Percentiles rank a stretch among this genome's conserved stretches.
Evolutionary conservation across 176 grass and related monocot genomes (phyloP).

Genomic region (Phyllostachys edulis): DNA sequence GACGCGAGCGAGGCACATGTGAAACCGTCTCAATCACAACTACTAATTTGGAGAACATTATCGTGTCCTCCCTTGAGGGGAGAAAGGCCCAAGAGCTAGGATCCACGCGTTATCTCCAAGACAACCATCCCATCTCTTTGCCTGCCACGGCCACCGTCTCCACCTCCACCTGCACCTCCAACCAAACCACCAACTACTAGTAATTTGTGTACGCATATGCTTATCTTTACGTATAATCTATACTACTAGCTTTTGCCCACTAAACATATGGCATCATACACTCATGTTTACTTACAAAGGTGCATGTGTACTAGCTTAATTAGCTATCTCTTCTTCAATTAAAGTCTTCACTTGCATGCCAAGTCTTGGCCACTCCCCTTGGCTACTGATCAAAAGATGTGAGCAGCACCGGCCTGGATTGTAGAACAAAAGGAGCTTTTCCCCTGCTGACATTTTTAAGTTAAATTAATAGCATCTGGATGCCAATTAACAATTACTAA

Average conservation of each 20-base stretch:
- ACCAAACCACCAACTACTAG: conserved; percentile 6
- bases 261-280: not conserved
- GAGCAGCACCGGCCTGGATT: not conserved
- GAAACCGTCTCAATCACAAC: conserved; percentile 34
- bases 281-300: not conserved
- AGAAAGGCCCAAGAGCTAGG: conserved; percentile 36
- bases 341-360: conserved; percentile 34
- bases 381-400: conserved; percentile 38
- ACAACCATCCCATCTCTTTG: conserved; percentile 25
- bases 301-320: not conserved
- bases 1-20: conserved; percentile 15
- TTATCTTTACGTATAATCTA: conserved; percentile 11
- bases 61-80: conserved; percentile 29
- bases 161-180: not conserved
- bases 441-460: not conserved
- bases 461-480: conserved; percentile 28
- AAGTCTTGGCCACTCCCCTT: conserved; percentile 1
- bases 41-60: conserved; percentile 54
- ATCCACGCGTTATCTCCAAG: conserved; percentile 46
- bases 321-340: not conserved
- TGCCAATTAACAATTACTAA: conserved; percentile 25
- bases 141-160: not conserved
- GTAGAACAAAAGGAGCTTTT: not conserved
- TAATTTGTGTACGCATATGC: not conserved
- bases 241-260: conserved; percentile 13